A percentile compares a stretch with the other conserved stretches of the same genome.
Evolutionary conservation across 306 rosid species (phyloP).

Genomic region (Senna siamea): DNA sequence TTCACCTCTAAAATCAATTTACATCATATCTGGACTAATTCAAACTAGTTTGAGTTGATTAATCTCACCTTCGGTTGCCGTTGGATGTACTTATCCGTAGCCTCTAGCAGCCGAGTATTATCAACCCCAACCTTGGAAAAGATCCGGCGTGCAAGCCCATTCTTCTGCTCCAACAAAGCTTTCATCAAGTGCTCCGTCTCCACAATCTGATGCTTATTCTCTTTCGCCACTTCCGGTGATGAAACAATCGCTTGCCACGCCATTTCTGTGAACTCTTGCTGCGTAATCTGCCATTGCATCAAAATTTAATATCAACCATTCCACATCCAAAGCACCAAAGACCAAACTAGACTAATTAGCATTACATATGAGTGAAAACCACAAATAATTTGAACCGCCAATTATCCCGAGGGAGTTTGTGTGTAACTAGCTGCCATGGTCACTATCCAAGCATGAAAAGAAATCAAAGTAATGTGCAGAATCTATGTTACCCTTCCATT

Average conservation of each 20-base stretch:
- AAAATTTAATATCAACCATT: slow-evolving; percentile 38
- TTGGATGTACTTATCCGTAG: slow-evolving; percentile 87
- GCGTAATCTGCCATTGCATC: slow-evolving; percentile 71
- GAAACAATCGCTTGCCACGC: slow-evolving; percentile 96
- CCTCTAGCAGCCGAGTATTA: slow-evolving; percentile 81
- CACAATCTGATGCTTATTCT: slow-evolving; percentile 97
- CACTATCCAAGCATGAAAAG: too few relatives aligned
- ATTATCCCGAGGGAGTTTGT: neutral
- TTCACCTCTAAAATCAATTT: slow-evolving; percentile 18
- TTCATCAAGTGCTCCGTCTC: slow-evolving; percentile 98
- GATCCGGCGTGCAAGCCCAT: slow-evolving; percentile 95
- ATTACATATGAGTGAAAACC: slow-evolving; percentile 24
- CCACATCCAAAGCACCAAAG: slow-evolving; percentile 33
- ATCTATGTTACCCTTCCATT: slow-evolving; percentile 70
- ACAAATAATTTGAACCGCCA: slow-evolving; percentile 2
- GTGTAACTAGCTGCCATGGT: too few relatives aligned
- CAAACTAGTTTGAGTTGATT: slow-evolving; percentile 26
- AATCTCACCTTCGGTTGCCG: slow-evolving; percentile 91
- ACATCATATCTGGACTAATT: slow-evolving; percentile 8
- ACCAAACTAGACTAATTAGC: slow-evolving; percentile 16
- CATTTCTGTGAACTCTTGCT: slow-evolving; percentile 97
- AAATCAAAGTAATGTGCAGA: too few relatives aligned
- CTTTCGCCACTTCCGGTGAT: slow-evolving; percentile 91
- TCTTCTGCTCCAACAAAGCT: slow-evolving; percentile 93
- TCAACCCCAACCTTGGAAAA: slow-evolving; percentile 89